A percentile compares a stretch with the other conserved stretches of the same genome.
phyloP scores from a whole-genome alignment of 1,284 basidiomycete genomes.

The Filobasidium uniguttulatum region DNA sequence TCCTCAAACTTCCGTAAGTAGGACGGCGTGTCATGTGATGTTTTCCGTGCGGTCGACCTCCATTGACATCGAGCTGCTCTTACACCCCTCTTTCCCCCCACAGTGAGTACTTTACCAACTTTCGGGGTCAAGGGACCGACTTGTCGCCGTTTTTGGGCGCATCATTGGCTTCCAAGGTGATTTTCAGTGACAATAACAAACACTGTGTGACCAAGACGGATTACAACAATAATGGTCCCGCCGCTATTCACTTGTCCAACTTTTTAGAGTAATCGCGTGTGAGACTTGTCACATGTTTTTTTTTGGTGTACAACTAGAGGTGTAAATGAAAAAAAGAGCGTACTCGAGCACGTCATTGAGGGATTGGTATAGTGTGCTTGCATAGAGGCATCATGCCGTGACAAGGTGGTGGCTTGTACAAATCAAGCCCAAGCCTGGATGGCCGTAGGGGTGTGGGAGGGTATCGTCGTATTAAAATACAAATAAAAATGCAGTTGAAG shows the following conservation, averaged over 20 bases:
- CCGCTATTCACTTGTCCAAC: conserved; percentile 27
- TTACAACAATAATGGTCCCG: conserved; percentile 35
- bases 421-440: too few species aligned
- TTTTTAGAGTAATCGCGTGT: conserved; percentile 20
- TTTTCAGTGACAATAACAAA: conserved; percentile 28
- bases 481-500: too few species aligned
- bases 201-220: conserved; percentile 34
- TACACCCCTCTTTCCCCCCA: not conserved
- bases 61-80: too few species aligned
- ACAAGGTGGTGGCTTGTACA: too few species aligned
- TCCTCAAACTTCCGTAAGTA: conserved; percentile 52
- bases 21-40: not conserved
- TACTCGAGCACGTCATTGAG: too few species aligned
- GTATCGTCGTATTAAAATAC: too few species aligned
- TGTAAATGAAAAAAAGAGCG: too few species aligned
- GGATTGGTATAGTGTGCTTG: too few species aligned
- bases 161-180: conserved; percentile 73
- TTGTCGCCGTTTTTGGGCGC: conserved; percentile 72
- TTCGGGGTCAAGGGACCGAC: conserved; percentile 67
- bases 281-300: too few species aligned
- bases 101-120: conserved; percentile 77
- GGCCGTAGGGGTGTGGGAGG: too few species aligned
- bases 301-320: too few species aligned
- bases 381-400: too few species aligned
- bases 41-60: not conserved